phyloP scores from a whole-genome alignment of 176 grass and related monocot genomes.

The Bromus sterilis region DNA sequence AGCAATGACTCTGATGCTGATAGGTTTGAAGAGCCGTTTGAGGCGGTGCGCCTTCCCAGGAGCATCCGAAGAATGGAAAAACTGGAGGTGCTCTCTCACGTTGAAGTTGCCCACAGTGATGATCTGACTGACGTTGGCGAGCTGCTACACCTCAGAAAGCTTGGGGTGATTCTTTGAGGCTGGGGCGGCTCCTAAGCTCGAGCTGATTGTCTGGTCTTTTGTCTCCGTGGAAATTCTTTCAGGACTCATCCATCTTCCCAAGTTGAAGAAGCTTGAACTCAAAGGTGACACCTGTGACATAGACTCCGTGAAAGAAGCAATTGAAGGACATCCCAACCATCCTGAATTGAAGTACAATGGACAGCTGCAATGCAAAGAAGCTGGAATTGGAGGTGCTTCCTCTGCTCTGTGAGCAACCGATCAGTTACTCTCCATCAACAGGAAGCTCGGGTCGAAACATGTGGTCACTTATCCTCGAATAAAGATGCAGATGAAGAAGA shows the following conservation, averaged over 20 bases:
- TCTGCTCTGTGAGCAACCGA: not conserved
- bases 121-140: not conserved
- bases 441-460: not conserved
- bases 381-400: not conserved
- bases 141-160: not conserved
- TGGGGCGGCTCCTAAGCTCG: not conserved
- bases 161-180: not conserved
- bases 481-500: not conserved
- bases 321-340: not conserved
- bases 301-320: not conserved
- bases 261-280: not conserved
- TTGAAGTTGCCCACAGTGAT: not conserved
- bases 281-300: not conserved
- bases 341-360: not conserved
- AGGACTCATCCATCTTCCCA: not conserved
- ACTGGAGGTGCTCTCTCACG: not conserved
- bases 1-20: not conserved
- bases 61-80: not conserved
- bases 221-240: not conserved
- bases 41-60: not conserved
- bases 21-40: not conserved
- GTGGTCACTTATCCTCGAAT: not conserved
- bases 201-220: not conserved
- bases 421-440: not conserved
- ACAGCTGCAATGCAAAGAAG: no score